Evolutionary conservation across 2,329 filamentous ascomycete species (phyloP), one percentile per base, ranked within the genome.

Genomic region (Colletotrichum sp.): DNA sequence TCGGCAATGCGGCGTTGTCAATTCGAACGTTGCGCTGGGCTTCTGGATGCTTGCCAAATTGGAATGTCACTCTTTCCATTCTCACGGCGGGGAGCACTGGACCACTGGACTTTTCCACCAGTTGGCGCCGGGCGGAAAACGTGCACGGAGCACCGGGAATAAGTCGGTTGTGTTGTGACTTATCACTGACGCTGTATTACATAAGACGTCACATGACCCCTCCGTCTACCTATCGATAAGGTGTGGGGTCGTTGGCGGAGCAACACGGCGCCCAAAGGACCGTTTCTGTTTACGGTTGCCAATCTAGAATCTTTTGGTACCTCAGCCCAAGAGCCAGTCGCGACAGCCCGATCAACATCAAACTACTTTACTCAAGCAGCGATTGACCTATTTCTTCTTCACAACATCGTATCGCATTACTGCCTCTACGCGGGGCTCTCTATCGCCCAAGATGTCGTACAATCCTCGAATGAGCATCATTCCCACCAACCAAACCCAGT

Each of bases 391-490:
- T 21, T 57, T 15, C 55, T 5, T 30, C 8, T 34, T 36, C 15
- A 13, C 34, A 21, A 48, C 43, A 64, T 34, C 58, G 10, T 32
- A 71, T 15, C 26, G 26, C 24, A 24, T n/a, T n/a, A 9, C 32
- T 26, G 43, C n/a, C 43, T 26, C 6, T 12, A 36, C 15, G 38
- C 52, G 28, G 13, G 66, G n/a, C 38, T 24, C 58, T 57, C 10
- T 8, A 9, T 43, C 57, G 71, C 69, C 73, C 78, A 86, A 76
- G 10, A 92, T 92, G 91, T 84, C 91, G 65, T 92, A 88, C 85
- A 92, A 92, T 73, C 86, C 88, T 75, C 85, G 91, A 79, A 91
- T 91, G 89, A 92, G 90, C 82, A 92, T 92, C 80, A 87, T 92
- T 72, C 90, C 90, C 48, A 82, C 86, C 65, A 83, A 85, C 81